Conservation (phyloP, 441 rosid genomes). For the Brassica hybrid region DNA sequence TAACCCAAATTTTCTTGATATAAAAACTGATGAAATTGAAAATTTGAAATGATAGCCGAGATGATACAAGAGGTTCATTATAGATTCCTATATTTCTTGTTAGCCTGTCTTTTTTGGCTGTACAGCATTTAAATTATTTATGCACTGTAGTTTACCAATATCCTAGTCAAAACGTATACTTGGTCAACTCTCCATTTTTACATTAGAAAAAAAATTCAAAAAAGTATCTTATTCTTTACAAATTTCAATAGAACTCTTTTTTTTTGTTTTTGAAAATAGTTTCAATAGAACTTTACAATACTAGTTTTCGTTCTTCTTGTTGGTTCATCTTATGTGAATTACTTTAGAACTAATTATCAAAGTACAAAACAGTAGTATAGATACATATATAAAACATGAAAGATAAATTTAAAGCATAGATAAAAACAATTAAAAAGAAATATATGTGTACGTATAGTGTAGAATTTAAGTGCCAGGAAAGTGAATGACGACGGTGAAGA, state of each 20-base stretch:
- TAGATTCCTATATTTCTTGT: conserved; percentile 14
- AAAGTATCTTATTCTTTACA: not conserved
- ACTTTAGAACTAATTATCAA: not conserved
- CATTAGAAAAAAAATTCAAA: not conserved
- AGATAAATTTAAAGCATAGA: not conserved
- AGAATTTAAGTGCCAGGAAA: conserved; percentile 34
- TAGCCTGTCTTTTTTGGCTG: conserved; percentile 10
- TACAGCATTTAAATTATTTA: not conserved
- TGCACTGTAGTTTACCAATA: not conserved
- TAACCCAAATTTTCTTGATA: too few species aligned
- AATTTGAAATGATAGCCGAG: not conserved
- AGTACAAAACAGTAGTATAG: not conserved
- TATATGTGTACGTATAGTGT: not conserved
- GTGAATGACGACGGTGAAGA: conserved; percentile 33
- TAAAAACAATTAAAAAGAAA: not conserved
- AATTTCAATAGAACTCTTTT: not conserved
- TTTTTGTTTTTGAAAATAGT: too few species aligned
- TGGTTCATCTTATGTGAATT: not conserved
- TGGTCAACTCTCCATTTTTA: conserved; percentile 29
- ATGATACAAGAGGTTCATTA: conserved; percentile 1
- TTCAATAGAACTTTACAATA: not conserved
- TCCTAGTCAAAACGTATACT: not conserved
- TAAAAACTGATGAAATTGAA: not conserved
- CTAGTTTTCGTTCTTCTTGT: not conserved
- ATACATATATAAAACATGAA: not conserved